phyloP scores from a whole-genome alignment of 1,139 yeast species.

The Saccharomycopsis phalli region DNA sequence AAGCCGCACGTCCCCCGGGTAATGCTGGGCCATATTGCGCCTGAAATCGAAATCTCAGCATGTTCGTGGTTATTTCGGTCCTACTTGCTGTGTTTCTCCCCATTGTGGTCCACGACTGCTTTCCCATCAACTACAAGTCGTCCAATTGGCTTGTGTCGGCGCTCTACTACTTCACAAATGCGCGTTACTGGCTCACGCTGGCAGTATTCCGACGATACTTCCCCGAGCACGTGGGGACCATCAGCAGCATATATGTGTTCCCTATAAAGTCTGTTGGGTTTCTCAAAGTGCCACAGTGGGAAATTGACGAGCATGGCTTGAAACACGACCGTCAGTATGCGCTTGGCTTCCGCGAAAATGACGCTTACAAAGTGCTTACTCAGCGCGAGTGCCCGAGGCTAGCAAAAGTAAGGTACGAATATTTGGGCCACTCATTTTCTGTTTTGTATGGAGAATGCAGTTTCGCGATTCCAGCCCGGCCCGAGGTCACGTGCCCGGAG shows the following conservation, averaged over 20 bases:
- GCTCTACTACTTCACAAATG: not conserved
- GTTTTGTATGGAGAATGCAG: constrained; percentile 25
- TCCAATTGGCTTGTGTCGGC: not conserved
- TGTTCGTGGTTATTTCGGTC: too few relatives aligned
- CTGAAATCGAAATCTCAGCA: too few relatives aligned
- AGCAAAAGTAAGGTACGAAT: constrained; percentile 26
- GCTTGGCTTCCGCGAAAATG: constrained; percentile 28
- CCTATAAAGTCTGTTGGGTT: constrained; percentile 37
- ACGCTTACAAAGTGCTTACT: constrained; percentile 29
- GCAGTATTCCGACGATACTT: not conserved
- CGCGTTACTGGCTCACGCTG: not conserved
- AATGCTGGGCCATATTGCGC: too few relatives aligned
- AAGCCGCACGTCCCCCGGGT: too few relatives aligned
- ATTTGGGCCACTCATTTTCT: constrained; percentile 25
- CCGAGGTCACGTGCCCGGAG: constrained; percentile 16
- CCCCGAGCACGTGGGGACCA: constrained; percentile 22
- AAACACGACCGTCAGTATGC: constrained; percentile 35
- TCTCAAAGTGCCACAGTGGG: constrained; percentile 29
- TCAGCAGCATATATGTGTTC: constrained; percentile 28
- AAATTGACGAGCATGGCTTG: constrained; percentile 32
- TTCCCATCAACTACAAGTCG: constrained; percentile 1
- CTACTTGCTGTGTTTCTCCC: not conserved
- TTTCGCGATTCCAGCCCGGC: constrained; percentile 27
- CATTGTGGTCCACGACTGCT: not conserved
- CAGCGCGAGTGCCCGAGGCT: constrained; percentile 30